Conservation (phyloP, 163 green algal genomes). For the Picocystis sp. region DNA sequence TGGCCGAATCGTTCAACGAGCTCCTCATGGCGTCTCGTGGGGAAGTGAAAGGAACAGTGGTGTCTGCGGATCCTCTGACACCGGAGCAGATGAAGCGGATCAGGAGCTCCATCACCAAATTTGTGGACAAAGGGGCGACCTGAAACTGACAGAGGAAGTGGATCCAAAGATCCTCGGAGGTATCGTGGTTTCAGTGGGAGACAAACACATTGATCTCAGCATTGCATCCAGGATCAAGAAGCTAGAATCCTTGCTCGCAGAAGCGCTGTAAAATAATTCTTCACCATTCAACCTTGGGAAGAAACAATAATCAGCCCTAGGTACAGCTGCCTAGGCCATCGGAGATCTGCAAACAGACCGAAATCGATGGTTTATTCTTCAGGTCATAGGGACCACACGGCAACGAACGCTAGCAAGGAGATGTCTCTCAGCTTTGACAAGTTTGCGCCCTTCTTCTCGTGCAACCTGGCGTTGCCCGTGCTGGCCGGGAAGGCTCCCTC, state of each 20-base stretch:
- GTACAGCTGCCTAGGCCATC: no score
- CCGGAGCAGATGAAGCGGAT: conserved; percentile 6
- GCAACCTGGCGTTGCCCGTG: no score
- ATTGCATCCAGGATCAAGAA: conserved; percentile 19
- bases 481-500: no score
- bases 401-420: no score
- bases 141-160: conserved; percentile 16
- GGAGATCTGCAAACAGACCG: no score
- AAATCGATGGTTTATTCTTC: no score
- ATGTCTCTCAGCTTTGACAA: no score
- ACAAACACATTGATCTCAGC: conserved; percentile 27
- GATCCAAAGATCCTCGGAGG: conserved; percentile 21
- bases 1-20: conserved; percentile 11
- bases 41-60: conserved; percentile 16
- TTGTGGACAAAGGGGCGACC: conserved; percentile 7
- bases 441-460: no score
- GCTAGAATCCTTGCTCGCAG: conserved; percentile 1
- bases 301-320: no score
- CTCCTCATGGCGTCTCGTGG: conserved; percentile 7
- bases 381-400: no score
- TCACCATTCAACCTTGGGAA: no score
- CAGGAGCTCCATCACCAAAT: conserved; percentile 6
- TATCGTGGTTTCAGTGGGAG: conserved; percentile 21
- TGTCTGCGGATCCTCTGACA: conserved; percentile 8
- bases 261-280: conserved; percentile 4